These are phyloP conservation scores for Hippophae gyantsensis DNA, from an alignment of 306 rosid genomes.

Conservation along the genomic window DNA sequence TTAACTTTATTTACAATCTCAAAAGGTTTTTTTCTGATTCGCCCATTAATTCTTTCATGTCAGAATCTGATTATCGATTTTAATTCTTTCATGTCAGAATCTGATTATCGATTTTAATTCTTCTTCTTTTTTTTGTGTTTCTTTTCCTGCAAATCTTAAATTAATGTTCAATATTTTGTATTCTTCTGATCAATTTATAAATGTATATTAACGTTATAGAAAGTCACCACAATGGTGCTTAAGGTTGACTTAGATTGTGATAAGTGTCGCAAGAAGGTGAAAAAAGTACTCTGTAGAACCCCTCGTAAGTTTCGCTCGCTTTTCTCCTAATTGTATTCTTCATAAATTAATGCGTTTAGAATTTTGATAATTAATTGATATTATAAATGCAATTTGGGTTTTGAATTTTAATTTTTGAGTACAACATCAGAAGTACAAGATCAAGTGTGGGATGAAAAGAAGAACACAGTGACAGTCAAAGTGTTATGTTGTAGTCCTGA, in stretches of 20 bases:
- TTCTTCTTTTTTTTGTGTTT: not conserved
- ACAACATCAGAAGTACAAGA: conserved; percentile 64
- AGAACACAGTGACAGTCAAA: conserved; percentile 40
- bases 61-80: too few species aligned
- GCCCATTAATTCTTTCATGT: too few species aligned
- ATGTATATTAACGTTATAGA: not conserved
- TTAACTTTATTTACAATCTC: too few species aligned
- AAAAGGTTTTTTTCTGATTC: too few species aligned
- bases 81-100: too few species aligned
- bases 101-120: too few species aligned
- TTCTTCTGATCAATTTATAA: not conserved
- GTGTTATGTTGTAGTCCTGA: conserved; percentile 79
- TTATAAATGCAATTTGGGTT: conserved; percentile 7
- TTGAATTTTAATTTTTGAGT: conserved; percentile 24
- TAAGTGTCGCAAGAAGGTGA: conserved; percentile 68
- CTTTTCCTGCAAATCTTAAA: not conserved
- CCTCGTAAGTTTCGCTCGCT: conserved; percentile 57
- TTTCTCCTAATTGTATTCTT: not conserved
- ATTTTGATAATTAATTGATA: too few species aligned
- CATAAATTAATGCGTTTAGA: not conserved
- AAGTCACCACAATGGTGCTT: conserved; percentile 53
- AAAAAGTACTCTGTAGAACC: conserved; percentile 50
- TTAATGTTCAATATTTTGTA: not conserved
- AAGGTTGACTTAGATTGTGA: conserved; percentile 66
- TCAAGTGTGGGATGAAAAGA: conserved; percentile 51